Percentiles rank a stretch among this genome's conserved stretches.
These are phyloP conservation scores for Neonectria hederae DNA, from an alignment of 2,329 filamentous ascomycete species.

Conservation along the genomic window DNA sequence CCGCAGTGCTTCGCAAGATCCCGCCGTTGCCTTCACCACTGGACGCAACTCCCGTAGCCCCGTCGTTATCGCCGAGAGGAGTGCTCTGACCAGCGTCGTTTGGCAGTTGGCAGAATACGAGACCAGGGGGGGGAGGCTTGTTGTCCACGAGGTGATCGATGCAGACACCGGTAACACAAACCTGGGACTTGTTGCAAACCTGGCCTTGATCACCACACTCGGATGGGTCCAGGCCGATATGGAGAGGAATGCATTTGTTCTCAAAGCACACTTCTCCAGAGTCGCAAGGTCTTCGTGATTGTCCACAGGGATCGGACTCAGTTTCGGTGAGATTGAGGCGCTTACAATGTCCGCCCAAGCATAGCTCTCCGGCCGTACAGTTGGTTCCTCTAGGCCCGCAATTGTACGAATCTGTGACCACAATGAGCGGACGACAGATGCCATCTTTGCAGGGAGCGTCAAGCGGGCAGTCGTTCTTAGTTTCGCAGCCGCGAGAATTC, in stretches of 20 bases:
- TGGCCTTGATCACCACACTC: slow-evolving; percentile 17
- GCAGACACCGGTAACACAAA: slow-evolving; percentile 21
- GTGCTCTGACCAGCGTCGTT: background rate
- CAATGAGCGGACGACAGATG: slow-evolving; percentile 18
- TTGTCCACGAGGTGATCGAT: slow-evolving; percentile 8
- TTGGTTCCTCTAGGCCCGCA: slow-evolving; percentile 14
- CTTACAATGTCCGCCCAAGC: slow-evolving; percentile 18
- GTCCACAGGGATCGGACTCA: slow-evolving; percentile 11
- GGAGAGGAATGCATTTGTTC: slow-evolving; percentile 15
- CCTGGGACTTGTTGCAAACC: slow-evolving; percentile 18
- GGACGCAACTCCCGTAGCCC: slow-evolving; percentile 1
- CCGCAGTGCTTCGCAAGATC: background rate
- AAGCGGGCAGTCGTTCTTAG: slow-evolving; percentile 15
- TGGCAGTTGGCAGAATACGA: slow-evolving; percentile 2
- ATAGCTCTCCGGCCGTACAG: slow-evolving; percentile 21
- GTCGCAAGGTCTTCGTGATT: slow-evolving; percentile 16
- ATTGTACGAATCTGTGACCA: slow-evolving; percentile 23
- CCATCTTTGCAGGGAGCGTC: slow-evolving; percentile 12
- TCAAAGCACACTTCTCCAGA: slow-evolving; percentile 21
- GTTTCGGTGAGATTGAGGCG: slow-evolving; percentile 18
- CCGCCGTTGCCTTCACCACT: background rate
- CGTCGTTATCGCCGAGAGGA: slow-evolving; percentile 13
- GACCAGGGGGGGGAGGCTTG: slow-evolving; percentile 15
- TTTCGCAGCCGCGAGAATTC: slow-evolving; percentile 15
- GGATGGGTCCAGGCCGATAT: slow-evolving; percentile 20